Base-by-base conservation (phyloP, 306 rosid genomes). In the Rubus parviflorus region DNA sequence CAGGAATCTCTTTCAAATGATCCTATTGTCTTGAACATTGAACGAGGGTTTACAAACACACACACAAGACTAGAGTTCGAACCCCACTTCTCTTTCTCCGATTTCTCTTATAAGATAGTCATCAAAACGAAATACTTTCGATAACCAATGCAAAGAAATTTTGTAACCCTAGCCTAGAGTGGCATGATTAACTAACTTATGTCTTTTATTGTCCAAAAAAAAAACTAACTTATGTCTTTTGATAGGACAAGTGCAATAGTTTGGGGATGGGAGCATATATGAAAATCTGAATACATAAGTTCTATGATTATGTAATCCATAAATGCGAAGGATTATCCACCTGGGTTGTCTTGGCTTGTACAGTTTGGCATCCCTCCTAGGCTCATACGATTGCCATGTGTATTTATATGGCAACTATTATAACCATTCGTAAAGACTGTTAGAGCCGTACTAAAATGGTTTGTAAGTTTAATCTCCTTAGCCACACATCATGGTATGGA, bases 321-420 rank as follows among this genome's bases (percentile, higher is more conserved):
- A 19, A 15, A 8, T 45, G 20, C 73, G 45, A 13, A 23, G 25
- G 8, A 7, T 13, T 70, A 30, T 23, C 75, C 6, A n/a, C 14
- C 14, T 1, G 19, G 67, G 77, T 42, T 14, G 2, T 25, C 15
- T 11, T 42, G 14, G 68, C n/a, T 16, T 73, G 69, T 25, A 25
- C 68, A 57, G 58, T 43, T 74, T 58, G 30, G 23, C 56, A 74
- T 58, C 68, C 56, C 57, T 58, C n/a, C n/a, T n/a, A n/a, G n/a
- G n/a, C n/a, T n/a, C 77, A 16, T 58, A 74, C 56, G 46, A 42
- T 16, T 20, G 45, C 54, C 77, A 43, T 20, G 46, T 74, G 77
- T 8, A 23, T 13, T 60, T 42, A 38, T 7, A 72, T 57, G 77
- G 43, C 8, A 42, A 43, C 42, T 13, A 30, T 30, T 30, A 0